Evolutionary conservation across 495 filamentous ascomycete genomes (phyloP).

Genomic region (Neurospora hispaniola): DNA sequence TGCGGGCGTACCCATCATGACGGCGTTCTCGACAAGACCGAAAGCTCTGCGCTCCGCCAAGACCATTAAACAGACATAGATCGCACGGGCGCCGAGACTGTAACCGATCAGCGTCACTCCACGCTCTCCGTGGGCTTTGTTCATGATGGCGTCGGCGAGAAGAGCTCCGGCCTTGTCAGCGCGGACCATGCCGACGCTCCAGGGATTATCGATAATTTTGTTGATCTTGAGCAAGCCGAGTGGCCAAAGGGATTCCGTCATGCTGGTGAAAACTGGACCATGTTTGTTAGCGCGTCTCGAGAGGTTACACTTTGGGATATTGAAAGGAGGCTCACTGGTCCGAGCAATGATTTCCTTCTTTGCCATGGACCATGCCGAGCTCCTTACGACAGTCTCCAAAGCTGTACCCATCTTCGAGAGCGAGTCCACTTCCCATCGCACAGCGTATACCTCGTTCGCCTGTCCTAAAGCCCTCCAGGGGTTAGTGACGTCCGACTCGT

Average conservation of each 20-base stretch:
- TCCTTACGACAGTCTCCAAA: constrained; percentile 63
- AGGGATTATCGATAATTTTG: constrained; percentile 80
- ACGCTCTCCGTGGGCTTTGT: constrained; percentile 78
- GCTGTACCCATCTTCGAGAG: constrained; percentile 67
- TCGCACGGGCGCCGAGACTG: constrained; percentile 79
- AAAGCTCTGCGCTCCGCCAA: constrained; percentile 72
- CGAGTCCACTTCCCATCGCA: constrained; percentile 74
- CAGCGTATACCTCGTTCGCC: constrained; percentile 66
- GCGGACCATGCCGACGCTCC: constrained; percentile 68
- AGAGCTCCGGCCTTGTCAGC: constrained; percentile 80
- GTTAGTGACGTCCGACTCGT: constrained; percentile 54
- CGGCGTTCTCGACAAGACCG: constrained; percentile 74
- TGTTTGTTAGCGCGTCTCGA: constrained; percentile 31
- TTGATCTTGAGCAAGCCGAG: constrained; percentile 66
- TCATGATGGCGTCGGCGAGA: constrained; percentile 80
- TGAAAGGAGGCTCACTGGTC: constrained; percentile 26
- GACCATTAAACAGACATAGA: constrained; percentile 68
- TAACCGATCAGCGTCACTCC: constrained; percentile 84
- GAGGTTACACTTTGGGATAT: not conserved
- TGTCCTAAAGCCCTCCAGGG: constrained; percentile 68
- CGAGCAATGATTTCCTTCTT: constrained; percentile 58
- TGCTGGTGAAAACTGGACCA: constrained; percentile 51
- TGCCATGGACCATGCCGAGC: constrained; percentile 65
- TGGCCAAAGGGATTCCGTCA: constrained; percentile 67
- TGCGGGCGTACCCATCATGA: constrained; percentile 73